Evolutionary conservation across 306 rosid genomes (phyloP).

Genomic region (Rubus parviflorus): DNA sequence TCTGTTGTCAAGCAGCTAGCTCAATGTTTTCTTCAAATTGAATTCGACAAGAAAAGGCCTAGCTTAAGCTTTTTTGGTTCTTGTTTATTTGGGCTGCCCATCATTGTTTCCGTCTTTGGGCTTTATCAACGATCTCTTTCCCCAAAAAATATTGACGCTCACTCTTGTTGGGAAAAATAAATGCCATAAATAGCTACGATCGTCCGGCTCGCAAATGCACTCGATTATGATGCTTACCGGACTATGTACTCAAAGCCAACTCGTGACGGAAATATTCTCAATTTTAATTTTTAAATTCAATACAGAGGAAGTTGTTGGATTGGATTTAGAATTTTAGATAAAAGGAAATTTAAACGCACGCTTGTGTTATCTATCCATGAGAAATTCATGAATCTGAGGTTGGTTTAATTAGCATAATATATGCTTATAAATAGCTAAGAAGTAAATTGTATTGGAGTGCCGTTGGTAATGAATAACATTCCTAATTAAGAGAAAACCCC

Average conservation of each 20-base stretch:
- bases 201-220: neutral
- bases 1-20: neutral
- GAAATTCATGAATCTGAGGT: neutral
- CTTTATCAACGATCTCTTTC: neutral
- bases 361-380: neutral
- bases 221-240: no score
- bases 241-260: neutral
- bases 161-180: neutral
- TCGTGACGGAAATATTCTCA: no score
- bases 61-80: neutral
- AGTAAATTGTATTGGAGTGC: neutral
- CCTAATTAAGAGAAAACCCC: neutral
- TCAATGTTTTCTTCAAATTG: neutral
- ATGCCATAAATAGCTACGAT: neutral
- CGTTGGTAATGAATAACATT: constrained; percentile 14
- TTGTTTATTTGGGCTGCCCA: neutral
- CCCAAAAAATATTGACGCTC: no score
- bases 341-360: neutral
- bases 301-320: neutral
- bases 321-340: neutral
- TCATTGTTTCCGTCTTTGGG: neutral
- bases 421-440: neutral
- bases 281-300: no score
- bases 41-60: neutral
- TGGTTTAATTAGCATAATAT: neutral